Base-by-base conservation (phyloP, 345 rosid species). In the Sonneratia alba region DNA sequence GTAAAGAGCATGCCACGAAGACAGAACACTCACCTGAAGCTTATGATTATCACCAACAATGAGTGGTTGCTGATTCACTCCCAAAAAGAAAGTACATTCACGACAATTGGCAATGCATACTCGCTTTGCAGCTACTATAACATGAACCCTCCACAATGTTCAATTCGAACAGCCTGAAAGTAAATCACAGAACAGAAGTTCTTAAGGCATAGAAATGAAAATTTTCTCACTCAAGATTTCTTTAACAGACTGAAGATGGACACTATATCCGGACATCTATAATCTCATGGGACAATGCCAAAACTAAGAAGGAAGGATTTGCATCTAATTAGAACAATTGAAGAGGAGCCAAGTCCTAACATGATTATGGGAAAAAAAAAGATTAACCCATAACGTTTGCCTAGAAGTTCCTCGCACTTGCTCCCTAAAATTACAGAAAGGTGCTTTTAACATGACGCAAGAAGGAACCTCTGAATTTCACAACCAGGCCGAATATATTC, bases 91-190 rank as follows among this genome's bases (percentile, higher is more conserved):
- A 53, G 89, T 78, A 63, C 99, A 96, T 77, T 96, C 99, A 15
- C 97, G 97, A 75, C 99, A 96, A 80, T 89, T 96, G 71, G 93
- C 98, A 57, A 96, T 91, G 86, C 96, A 89, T 66, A 91, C 86
- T 76, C 98, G 88, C 75, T 89, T 96, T 67, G 98, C 81, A 34
- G 96, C 95, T 47, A 84, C 84, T 77, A 96, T 88, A 74, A 96
- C 92, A 87, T 96, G 99, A 77, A 96, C 99, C 75, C 99, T 87
- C 80, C 99, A 73, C 99, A 96, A 74, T 96, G 99, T 76, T 96
- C 99, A 78, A 96, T 80, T 85, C 90, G 86, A 55, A 92, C 82
- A 70, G 98, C 93, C 99, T 96, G 88, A 34, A 27, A 61, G 36
- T 77, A 72, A 64, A 78, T 32, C 34, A 51, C 40, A 59, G 32